Base-by-base conservation (phyloP, 805 yeast species). In the Phaffomyces thermotolerans region DNA sequence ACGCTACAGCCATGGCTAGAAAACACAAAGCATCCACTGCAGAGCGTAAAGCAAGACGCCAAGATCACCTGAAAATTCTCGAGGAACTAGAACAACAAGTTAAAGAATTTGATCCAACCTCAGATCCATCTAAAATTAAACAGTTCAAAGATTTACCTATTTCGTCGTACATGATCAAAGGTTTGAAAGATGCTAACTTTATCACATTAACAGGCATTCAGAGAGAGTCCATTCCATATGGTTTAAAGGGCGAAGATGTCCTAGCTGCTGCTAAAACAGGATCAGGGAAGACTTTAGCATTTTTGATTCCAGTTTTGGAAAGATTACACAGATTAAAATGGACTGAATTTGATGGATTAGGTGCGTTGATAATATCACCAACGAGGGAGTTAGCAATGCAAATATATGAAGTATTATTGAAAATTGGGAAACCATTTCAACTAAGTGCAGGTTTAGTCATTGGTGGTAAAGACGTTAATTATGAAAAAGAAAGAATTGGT, bases 261-360 rank as follows among this genome's bases (percentile, higher is more conserved):
- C 89, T 93, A 4, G 98, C 88, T 4, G 97, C 95, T 59, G 95
- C 97, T 0, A 95, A 86, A 6, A 93, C 99, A 0, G 99, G 99
- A 0, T 88, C 97, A 0, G 99, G 99, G 34, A 93, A 93, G 62
- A 93, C 99, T 0, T 60, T 90, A 24, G 87, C 98, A 2, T 93
- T 85, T 66, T 76, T 81, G 8, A 72, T 93, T 10, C 99, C 99
- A 0, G 75, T 86, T 1, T 58, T 89, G 7, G 95, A 89, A 55
- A 83, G 79, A 54, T 64, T 89, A 4, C 48, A 58, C 43, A 23
- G 75, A 79, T 55, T 59, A 13, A 64, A 57, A 39, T 58, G 60
- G 56, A 64, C 73, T 2, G 59, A 59, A 34, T 47, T 53, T 33
- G 59, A 71, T 6, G 56, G 59, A 4, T 71, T 72, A 43, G 95